Base-by-base conservation (phyloP, 2,329 filamentous ascomycete genomes). In the Ophiostoma sp. region DNA sequence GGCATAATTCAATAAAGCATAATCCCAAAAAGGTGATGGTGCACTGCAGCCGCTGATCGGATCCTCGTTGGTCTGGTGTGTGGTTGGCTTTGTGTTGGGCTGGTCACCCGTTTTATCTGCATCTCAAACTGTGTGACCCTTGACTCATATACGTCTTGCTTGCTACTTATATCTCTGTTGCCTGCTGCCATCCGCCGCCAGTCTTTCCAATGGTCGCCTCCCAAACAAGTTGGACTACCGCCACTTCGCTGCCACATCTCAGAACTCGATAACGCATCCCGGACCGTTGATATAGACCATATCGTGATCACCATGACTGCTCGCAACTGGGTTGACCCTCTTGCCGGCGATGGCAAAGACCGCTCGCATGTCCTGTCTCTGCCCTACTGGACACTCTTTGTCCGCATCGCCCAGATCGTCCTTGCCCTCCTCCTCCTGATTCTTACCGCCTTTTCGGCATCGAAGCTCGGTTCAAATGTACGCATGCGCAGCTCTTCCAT, bases 301-400 rank as follows among this genome's bases (percentile, higher is more conserved):
- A 41, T 11, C 52, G 17, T 17, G 3, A 27, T 57, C 62, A 72
- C 64, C 27, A 71, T 73, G 69, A 60, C 57, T 62, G 27, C 57
- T 62, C 57, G 57, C 57, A 62, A 62, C 57, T 62, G 57, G 57
- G 57, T 62, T 5, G 57, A 62, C 57, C 57, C 69, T 27, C 44
- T 70, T 7, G 17, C 68, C 20, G 41, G 39, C 52, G 72, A 75
- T 52, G 70, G 72, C 68, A 67, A 67, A 17, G 69, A 72, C 68
- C 72, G 72, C 13, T 68, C 72, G 36, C 72, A 74, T 44, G 48
- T 75, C 36, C 73, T 73, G 23, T 44, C 69, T 10, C 68, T 70
- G 69, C 73, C 74, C 31, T 54, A 71, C n/a, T 75, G 73, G 73
- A 72, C 70, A 20, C 68, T 66, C 65, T 54, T 73, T 52, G 44